These are phyloP conservation scores for Cutaneotrichosporon sp. DNA, from an alignment of 1,284 basidiomycete species.

Conservation along the genomic window DNA sequence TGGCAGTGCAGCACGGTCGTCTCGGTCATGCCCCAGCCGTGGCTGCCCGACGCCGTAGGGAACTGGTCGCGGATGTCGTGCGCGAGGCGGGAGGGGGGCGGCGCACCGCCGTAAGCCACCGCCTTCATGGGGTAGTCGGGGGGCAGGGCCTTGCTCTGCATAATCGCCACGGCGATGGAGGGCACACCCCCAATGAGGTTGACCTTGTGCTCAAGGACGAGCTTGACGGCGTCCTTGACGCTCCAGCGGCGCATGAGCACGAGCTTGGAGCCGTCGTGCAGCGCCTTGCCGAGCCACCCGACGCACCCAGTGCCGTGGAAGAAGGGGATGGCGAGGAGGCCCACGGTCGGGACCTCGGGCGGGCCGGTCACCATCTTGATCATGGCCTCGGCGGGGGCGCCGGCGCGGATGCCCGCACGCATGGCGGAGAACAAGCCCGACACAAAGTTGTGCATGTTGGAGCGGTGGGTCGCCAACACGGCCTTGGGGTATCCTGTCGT, in stretches of 20 bases:
- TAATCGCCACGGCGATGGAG: constrained; percentile 39
- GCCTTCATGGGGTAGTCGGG: constrained; percentile 32
- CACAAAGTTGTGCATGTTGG: constrained; percentile 17
- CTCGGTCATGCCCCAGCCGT: constrained; percentile 50
- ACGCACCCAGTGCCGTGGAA: constrained; percentile 52
- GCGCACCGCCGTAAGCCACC: constrained; percentile 46
- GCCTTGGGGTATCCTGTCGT: constrained; percentile 38
- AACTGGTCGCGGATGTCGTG: constrained; percentile 33
- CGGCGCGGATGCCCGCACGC: constrained; percentile 13
- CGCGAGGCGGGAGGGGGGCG: constrained; percentile 39
- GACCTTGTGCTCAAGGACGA: constrained; percentile 37
- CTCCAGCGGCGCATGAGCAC: constrained; percentile 44
- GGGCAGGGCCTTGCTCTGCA: constrained; percentile 36
- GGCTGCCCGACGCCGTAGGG: constrained; percentile 25
- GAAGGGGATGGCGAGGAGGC: constrained; percentile 45
- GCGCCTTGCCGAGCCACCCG: constrained; percentile 42
- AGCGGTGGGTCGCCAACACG: constrained; percentile 41
- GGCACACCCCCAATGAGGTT: constrained; percentile 49
- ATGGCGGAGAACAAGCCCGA: background rate
- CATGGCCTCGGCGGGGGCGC: constrained; percentile 1
- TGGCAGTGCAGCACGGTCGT: constrained; percentile 46
- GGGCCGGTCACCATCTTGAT: background rate
- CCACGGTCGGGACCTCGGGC: background rate
- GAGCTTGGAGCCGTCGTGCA: constrained; percentile 43
- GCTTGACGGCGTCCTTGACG: constrained; percentile 33